These are phyloP conservation scores for Xylaria telfairii DNA, from an alignment of 495 filamentous ascomycete species.

Conservation along the genomic window DNA sequence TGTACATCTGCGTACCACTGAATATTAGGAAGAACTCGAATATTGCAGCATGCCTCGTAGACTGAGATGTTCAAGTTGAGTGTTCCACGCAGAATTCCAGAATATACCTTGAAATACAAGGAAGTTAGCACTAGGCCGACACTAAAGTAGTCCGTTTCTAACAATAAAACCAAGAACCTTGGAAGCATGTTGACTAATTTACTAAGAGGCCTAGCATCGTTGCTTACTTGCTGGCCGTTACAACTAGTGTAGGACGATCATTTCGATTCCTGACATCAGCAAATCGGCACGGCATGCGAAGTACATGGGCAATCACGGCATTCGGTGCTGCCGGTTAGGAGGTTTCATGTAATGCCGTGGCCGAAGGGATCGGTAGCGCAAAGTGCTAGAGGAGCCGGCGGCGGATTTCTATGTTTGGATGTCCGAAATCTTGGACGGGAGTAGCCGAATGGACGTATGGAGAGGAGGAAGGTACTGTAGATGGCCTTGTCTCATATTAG, in stretches of 20 bases:
- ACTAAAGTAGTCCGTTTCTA: neutral
- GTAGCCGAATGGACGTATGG: conserved; percentile 17
- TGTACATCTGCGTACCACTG: too few species aligned
- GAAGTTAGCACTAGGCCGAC: neutral
- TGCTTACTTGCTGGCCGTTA: conserved; percentile 10
- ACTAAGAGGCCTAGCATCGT: neutral
- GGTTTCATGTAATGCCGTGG: neutral
- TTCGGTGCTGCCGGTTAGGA: conserved; percentile 12
- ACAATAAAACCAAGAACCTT: neutral
- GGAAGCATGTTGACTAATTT: neutral
- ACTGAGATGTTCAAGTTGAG: neutral
- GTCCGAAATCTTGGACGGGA: conserved; percentile 22
- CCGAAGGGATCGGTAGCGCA: conserved; percentile 15
- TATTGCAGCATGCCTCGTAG: neutral
- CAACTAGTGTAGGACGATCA: neutral
- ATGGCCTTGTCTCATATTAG: neutral
- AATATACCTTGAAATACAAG: neutral
- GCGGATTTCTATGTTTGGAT: conserved; percentile 29
- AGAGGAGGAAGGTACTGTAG: neutral
- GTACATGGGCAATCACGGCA: conserved; percentile 6
- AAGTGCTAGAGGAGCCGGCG: neutral
- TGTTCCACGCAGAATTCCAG: neutral
- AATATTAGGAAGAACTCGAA: neutral
- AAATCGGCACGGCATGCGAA: conserved; percentile 3
- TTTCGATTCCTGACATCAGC: neutral